Base-by-base conservation (phyloP, 2,329 filamentous ascomycete genomes). In the Neonectria punicea region DNA sequence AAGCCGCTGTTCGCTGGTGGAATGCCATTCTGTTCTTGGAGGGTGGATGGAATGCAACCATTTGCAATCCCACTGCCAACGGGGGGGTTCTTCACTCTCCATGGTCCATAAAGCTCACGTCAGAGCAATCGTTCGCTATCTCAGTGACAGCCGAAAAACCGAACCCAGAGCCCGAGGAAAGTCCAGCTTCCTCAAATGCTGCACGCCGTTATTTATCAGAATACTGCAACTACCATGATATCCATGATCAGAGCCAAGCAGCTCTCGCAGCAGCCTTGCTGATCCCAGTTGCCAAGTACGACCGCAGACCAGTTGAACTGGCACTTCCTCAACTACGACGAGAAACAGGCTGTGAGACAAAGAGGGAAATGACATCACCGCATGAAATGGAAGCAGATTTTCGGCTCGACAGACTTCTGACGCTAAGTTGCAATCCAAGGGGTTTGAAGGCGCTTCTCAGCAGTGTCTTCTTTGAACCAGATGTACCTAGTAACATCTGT, bases 1-100 rank as follows among this genome's bases (percentile, higher is more conserved):
- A 69, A 50, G 71, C 69, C 43, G 71, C 74, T 18, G 72, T 66
- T 67, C 65, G 66, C n/a, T 79, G 75, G 75, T 78, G 75, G 76
- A 55, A 59, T 63, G 65, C 69, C 22, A 60, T 78, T 57, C 67
- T 77, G 6, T 71, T 69, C 3, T 18, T 57, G 22, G 70, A 67
- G 39, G 51, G 68, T 5, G 69, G 73, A 44, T 78, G 74, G 76
- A 57, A 64, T 47, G 69, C 72, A 41, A 68, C 64, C 44, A 70
- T 73, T 30, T 30, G 43, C 46, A 73, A 65, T 46, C 54, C 36
- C 5, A 61, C 57, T 8, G 58, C 41, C 9, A 60, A 60, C 5
- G 61, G 65, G 14, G 39, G 61, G 28, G 51, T 75, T 69, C 65
- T 72, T 22, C 25, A 67, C 32, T 67, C 64, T 16, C 66, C 66